A percentile compares a stretch with the other conserved stretches of the same genome.
phyloP scores from a whole-genome alignment of 179 eudicot species.

The Patellifolia procumbens region DNA sequence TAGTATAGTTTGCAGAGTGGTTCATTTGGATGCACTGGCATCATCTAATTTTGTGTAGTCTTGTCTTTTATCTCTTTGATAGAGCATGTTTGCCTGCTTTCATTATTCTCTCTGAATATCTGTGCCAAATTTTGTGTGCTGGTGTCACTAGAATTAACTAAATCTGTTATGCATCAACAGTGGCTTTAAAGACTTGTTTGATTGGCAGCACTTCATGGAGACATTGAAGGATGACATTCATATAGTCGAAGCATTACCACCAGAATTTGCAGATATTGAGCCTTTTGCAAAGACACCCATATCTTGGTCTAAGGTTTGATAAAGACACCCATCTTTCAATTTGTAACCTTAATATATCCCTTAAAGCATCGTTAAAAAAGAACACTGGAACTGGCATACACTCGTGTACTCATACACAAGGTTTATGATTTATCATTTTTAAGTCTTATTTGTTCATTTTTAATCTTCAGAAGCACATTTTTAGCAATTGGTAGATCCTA shows the following conservation, averaged over 20 bases:
- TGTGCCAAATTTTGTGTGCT: background rate
- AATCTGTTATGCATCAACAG: slow-evolving; percentile 47
- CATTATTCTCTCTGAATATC: background rate
- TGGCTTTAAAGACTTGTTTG: slow-evolving; percentile 96
- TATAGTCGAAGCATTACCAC: slow-evolving; percentile 76
- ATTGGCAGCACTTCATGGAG: slow-evolving; percentile 91
- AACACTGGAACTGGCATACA: too few species aligned
- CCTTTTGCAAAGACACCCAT: slow-evolving; percentile 84
- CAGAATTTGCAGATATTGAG: slow-evolving; percentile 57
- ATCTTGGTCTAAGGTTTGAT: slow-evolving; percentile 94
- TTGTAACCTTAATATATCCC: background rate
- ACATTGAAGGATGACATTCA: slow-evolving; percentile 78
- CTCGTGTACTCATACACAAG: too few species aligned
- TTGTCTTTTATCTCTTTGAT: background rate
- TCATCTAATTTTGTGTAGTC: background rate
- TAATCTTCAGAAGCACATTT: too few species aligned
- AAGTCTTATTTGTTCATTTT: too few species aligned
- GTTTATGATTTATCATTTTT: too few species aligned
- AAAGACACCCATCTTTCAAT: background rate
- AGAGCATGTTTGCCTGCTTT: background rate
- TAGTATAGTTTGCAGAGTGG: too few species aligned
- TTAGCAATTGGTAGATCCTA: too few species aligned
- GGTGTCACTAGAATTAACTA: background rate
- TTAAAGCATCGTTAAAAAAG: background rate
- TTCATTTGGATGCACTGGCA: background rate